Evolutionary conservation across 1,284 basidiomycete genomes (phyloP).

Genomic region (Somion occarium): DNA sequence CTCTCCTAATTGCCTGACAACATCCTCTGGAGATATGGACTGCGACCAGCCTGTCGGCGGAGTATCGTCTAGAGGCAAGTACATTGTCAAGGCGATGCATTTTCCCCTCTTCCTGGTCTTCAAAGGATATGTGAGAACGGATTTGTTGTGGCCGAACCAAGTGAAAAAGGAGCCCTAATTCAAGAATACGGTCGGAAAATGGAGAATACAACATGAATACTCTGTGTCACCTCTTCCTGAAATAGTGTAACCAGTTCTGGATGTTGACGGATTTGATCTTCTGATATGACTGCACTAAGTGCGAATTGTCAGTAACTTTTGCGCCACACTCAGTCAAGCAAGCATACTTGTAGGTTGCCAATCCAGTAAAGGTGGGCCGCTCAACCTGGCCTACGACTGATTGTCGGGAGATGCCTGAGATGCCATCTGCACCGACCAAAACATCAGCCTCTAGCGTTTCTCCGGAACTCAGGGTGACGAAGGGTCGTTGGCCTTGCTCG

Average conservation of each 20-base stretch:
- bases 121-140: slow-evolving; percentile 2
- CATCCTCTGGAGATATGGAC: slow-evolving; percentile 24
- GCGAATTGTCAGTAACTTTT: background rate
- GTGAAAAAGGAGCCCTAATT: background rate
- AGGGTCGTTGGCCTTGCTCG: slow-evolving; percentile 11
- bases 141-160: slow-evolving; percentile 8
- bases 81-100: slow-evolving; percentile 5
- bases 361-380: slow-evolving; percentile 15
- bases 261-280: slow-evolving; percentile 12
- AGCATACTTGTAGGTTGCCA: slow-evolving; percentile 24
- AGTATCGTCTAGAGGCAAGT: slow-evolving; percentile 3
- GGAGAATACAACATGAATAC: background rate
- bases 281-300: slow-evolving; percentile 15
- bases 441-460: slow-evolving; percentile 25
- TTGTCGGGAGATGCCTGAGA: slow-evolving; percentile 17
- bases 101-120: background rate
- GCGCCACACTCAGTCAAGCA: background rate
- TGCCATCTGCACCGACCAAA: slow-evolving; percentile 29
- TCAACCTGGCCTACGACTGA: slow-evolving; percentile 17
- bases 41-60: slow-evolving; percentile 11
- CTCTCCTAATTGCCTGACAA: slow-evolving; percentile 5
- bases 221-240: slow-evolving; percentile 2
- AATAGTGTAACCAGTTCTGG: slow-evolving; percentile 14
- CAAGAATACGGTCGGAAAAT: background rate
- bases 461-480: slow-evolving; percentile 23